Percentiles rank a stretch among this genome's conserved stretches.
These are phyloP conservation scores for Zalerion maritima DNA, from an alignment of 495 filamentous ascomycete genomes.

Conservation along the genomic window DNA sequence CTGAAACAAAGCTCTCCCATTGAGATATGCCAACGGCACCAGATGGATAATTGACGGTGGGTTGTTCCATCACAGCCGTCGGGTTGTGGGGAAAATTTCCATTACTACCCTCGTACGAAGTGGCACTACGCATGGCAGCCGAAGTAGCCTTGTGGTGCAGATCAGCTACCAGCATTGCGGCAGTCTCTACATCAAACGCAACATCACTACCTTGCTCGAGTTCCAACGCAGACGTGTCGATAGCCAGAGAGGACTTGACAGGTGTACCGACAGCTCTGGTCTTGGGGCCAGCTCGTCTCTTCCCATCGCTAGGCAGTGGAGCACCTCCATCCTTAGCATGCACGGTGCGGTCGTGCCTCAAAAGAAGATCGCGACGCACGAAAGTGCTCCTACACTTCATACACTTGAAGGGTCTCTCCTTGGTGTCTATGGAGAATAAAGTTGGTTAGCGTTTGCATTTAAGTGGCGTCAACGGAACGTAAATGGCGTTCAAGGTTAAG, in stretches of 20 bases:
- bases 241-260: slow-evolving; percentile 65
- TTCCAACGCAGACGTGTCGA: slow-evolving; percentile 80
- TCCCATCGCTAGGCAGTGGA: slow-evolving; percentile 85
- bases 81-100: slow-evolving; percentile 54
- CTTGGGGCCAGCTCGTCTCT: slow-evolving; percentile 66
- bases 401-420: slow-evolving; percentile 98
- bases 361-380: slow-evolving; percentile 85
- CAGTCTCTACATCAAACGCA: slow-evolving; percentile 93
- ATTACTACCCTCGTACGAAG: slow-evolving; percentile 51
- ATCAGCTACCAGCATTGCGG: slow-evolving; percentile 97
- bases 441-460: slow-evolving; percentile 13
- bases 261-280: slow-evolving; percentile 49
- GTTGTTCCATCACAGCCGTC: slow-evolving; percentile 51
- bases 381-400: slow-evolving; percentile 97
- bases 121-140: slow-evolving; percentile 54
- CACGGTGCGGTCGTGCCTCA: slow-evolving; percentile 95
- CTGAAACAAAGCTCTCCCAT: slow-evolving; percentile 67
- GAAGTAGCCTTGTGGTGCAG: slow-evolving; percentile 93
- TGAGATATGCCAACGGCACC: slow-evolving; percentile 70
- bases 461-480: too few relatives aligned
- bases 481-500: slow-evolving; percentile 12
- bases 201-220: slow-evolving; percentile 89
- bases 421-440: slow-evolving; percentile 55
- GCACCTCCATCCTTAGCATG: slow-evolving; percentile 97
- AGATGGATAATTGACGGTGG: slow-evolving; percentile 55